These are phyloP conservation scores for Hanseniaspora mollemarum DNA, from an alignment of 805 yeast genomes.

Conservation along the genomic window DNA sequence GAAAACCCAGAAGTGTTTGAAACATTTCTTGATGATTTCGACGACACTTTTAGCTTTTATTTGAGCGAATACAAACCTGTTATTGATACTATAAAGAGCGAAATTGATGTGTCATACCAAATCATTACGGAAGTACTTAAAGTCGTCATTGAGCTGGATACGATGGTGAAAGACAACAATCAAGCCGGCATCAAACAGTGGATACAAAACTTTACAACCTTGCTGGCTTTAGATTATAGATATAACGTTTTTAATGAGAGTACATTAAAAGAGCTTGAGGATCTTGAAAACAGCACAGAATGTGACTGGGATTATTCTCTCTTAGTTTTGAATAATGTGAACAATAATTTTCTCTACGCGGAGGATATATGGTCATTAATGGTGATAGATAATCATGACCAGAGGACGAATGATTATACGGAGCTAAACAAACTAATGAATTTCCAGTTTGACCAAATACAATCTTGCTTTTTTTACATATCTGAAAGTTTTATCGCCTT, in stretches of 20 bases:
- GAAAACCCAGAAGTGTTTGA: neutral
- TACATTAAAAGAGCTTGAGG: neutral
- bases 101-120: neutral
- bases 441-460: neutral
- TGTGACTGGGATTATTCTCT: neutral
- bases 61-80: neutral
- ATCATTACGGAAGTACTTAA: neutral
- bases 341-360: neutral
- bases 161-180: neutral
- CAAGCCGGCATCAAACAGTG: neutral
- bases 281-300: neutral
- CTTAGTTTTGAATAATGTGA: neutral
- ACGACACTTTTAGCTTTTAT: neutral
- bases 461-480: neutral
- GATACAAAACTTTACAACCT: conserved; percentile 9
- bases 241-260: neutral
- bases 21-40: neutral
- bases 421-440: neutral
- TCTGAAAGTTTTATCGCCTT: neutral
- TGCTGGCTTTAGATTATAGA: conserved; percentile 7
- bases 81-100: neutral
- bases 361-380: neutral
- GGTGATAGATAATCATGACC: neutral
- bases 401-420: neutral
- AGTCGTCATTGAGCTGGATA: conserved; percentile 4